phyloP scores from a whole-genome alignment of 139 green algal genomes.

The Dunaliella primolecta region DNA sequence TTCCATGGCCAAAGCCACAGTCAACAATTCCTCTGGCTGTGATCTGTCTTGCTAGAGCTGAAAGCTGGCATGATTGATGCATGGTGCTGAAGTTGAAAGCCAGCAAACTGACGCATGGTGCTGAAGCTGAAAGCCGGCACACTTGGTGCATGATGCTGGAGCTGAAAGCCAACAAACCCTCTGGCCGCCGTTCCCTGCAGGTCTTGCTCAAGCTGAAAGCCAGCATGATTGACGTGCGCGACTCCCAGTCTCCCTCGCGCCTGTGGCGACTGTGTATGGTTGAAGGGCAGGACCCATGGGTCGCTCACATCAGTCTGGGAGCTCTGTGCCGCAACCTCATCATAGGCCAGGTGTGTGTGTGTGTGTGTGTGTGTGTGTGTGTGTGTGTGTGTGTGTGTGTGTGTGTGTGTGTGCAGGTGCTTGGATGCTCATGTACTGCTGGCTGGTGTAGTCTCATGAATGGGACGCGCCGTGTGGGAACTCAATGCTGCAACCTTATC shows the following conservation, averaged over 20 bases:
- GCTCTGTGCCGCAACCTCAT: conserved; percentile 38
- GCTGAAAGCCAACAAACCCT: no score
- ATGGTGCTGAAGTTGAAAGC: no score
- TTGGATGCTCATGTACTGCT: neutral
- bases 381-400: neutral
- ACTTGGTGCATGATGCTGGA: no score
- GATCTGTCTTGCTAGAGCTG: no score
- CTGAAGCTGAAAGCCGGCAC: no score
- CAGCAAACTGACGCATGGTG: no score
- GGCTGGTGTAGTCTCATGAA: no score
- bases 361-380: neutral
- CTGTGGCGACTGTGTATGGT: conserved; percentile 39
- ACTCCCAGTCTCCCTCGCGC: conserved; percentile 34
- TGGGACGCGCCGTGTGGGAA: no score
- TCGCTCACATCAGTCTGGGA: conserved; percentile 30
- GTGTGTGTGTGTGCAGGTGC: neutral
- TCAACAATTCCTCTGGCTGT: no score
- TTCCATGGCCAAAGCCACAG: no score
- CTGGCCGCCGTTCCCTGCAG: no score
- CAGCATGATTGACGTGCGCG: conserved; percentile 35
- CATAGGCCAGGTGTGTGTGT: conserved; percentile 21
- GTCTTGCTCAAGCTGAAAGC: conserved; percentile 25
- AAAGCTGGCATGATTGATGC: no score
- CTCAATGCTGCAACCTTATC: conserved; percentile 37
- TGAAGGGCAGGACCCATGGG: conserved; percentile 34